phyloP scores from a whole-genome alignment of 1,139 yeast genomes.

The Trichomonascaceae sp. region DNA sequence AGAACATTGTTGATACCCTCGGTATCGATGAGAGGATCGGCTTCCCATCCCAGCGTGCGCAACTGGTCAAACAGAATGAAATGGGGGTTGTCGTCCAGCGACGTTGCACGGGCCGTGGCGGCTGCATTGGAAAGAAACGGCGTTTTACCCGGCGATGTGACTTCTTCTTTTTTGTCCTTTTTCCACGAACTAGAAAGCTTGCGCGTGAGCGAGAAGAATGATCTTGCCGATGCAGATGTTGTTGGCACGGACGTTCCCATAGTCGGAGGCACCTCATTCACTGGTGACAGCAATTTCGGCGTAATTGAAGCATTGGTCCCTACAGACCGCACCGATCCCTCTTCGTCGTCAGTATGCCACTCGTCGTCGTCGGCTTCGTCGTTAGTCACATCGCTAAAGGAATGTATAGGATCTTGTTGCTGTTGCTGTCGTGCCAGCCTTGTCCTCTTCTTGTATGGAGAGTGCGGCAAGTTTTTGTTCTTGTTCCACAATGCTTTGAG shows the following conservation, averaged over 20 bases:
- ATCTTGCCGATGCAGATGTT: conserved; percentile 1
- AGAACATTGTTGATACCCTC: conserved; percentile 20
- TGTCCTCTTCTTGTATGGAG: conserved; percentile 1
- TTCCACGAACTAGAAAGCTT: conserved; percentile 1
- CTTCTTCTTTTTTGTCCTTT: neutral
- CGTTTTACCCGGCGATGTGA: neutral
- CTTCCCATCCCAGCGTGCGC: conserved; percentile 20
- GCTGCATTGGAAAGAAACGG: neutral
- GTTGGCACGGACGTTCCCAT: neutral
- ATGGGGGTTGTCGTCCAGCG: conserved; percentile 1
- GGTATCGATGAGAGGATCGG: conserved; percentile 22
- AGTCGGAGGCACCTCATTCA: neutral
- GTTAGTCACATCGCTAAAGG: conserved; percentile 1
- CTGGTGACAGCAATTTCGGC: no score
- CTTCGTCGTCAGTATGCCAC: conserved; percentile 7
- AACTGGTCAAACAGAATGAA: conserved; percentile 14
- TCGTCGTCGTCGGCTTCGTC: conserved; percentile 7
- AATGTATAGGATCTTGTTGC: conserved; percentile 2
- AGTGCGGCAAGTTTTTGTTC: conserved; percentile 6
- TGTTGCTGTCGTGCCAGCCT: neutral
- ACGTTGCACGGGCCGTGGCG: neutral
- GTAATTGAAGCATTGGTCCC: no score
- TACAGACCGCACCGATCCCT: neutral
- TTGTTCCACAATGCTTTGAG: conserved; percentile 22
- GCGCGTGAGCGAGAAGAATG: conserved; percentile 2